Conservation (phyloP, 805 yeast species). For the Spathaspora boniae region DNA sequence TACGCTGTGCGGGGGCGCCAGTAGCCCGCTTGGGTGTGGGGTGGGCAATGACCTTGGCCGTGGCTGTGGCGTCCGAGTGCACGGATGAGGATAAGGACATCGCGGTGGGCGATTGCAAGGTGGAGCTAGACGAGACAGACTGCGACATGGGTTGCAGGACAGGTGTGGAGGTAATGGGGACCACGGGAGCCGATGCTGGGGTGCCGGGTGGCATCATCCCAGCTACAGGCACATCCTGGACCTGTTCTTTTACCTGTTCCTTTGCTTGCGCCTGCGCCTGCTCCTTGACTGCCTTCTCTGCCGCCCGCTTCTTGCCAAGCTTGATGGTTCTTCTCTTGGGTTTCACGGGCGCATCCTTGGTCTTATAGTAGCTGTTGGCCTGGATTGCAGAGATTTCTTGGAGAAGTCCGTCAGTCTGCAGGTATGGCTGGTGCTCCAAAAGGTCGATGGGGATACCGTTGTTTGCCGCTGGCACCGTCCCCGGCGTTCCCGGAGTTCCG, state of each 20-base stretch:
- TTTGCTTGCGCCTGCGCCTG: background rate
- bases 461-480: slow-evolving; percentile 10
- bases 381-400: slow-evolving; percentile 45
- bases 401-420: slow-evolving; percentile 33
- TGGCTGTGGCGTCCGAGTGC: background rate
- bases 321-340: slow-evolving; percentile 45
- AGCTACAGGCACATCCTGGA: too few species aligned
- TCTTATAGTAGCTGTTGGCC: slow-evolving; percentile 37
- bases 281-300: background rate
- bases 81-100: slow-evolving; percentile 1
- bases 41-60: slow-evolving; percentile 7
- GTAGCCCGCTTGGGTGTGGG: slow-evolving; percentile 8
- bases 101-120: slow-evolving; percentile 2
- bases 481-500: too few species aligned
- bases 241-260: too few species aligned
- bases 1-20: background rate
- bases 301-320: slow-evolving; percentile 17
- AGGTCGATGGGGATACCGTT: slow-evolving; percentile 42
- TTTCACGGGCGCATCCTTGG: slow-evolving; percentile 18
- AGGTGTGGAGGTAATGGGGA: background rate
- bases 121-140: slow-evolving; percentile 3
- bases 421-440: slow-evolving; percentile 24
- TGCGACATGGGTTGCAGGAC: background rate
- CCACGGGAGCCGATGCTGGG: background rate
- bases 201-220: too few species aligned